Evolutionary conservation across 371 early-diverging fungal species (phyloP).

Genomic region (Rhizomucor miehei): DNA sequence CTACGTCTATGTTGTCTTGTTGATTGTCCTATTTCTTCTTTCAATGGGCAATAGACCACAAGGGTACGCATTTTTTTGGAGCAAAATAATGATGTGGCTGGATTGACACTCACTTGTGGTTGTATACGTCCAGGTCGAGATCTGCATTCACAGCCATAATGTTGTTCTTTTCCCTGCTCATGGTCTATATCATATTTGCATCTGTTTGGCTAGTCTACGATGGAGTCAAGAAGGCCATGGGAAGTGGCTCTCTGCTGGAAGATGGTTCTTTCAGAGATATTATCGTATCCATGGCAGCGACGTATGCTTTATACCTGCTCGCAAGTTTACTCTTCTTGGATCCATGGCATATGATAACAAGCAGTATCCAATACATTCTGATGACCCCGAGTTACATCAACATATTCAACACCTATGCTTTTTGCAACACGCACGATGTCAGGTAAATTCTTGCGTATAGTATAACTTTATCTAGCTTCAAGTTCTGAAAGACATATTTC

Average conservation of each 20-base stretch:
- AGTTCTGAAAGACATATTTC: background rate
- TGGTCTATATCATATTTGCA: slow-evolving; percentile 56
- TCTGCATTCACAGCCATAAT: slow-evolving; percentile 45
- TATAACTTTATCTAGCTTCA: too few species aligned
- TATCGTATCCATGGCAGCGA: slow-evolving; percentile 76
- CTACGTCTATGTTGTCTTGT: slow-evolving; percentile 52
- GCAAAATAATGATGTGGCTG: too few species aligned
- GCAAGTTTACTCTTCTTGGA: slow-evolving; percentile 76
- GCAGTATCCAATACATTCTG: slow-evolving; percentile 82
- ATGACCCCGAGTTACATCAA: slow-evolving; percentile 83
- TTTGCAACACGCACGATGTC: slow-evolving; percentile 91
- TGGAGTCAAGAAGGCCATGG: slow-evolving; percentile 17
- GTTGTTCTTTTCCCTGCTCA: slow-evolving; percentile 51
- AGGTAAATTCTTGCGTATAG: slow-evolving; percentile 27
- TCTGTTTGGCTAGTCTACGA: slow-evolving; percentile 41
- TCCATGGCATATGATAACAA: slow-evolving; percentile 95
- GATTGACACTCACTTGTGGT: background rate
- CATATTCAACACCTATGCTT: slow-evolving; percentile 91
- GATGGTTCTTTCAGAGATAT: slow-evolving; percentile 76
- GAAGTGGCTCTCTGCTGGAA: slow-evolving; percentile 18
- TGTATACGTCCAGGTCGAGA: slow-evolving; percentile 20
- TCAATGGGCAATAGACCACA: slow-evolving; percentile 83
- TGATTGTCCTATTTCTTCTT: slow-evolving; percentile 61
- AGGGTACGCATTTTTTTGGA: slow-evolving; percentile 38
- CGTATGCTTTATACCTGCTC: slow-evolving; percentile 82